Evolutionary conservation across 257 asterid species (phyloP).

Genomic region (Thymus mandschuricus): DNA sequence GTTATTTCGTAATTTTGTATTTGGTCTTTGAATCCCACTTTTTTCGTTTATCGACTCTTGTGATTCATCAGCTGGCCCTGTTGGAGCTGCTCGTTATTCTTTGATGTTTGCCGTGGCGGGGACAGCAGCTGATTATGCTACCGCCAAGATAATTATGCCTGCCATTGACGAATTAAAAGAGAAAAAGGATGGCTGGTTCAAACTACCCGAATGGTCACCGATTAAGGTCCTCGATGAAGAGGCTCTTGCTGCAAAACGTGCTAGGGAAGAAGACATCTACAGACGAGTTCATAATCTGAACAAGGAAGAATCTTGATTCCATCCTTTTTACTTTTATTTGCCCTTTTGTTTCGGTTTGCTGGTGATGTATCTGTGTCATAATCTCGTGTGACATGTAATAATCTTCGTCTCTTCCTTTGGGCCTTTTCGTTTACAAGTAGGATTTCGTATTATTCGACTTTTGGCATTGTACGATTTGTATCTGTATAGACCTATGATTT

Average conservation of each 20-base stretch:
- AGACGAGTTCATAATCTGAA: constrained; percentile 58
- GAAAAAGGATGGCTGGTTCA: constrained; percentile 56
- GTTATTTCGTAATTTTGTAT: background rate
- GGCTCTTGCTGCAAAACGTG: constrained; percentile 84
- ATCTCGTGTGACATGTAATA: constrained; percentile 1
- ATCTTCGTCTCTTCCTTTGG: background rate
- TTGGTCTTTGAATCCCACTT: background rate
- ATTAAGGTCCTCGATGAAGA: constrained; percentile 83
- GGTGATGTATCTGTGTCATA: background rate
- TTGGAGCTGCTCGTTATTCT: constrained; percentile 81
- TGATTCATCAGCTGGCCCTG: constrained; percentile 62
- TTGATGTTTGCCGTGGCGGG: constrained; percentile 79
- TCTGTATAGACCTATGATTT: too few species aligned
- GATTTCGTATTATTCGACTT: background rate
- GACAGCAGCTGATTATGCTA: constrained; percentile 74
- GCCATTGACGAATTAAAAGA: constrained; percentile 43
- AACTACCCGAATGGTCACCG: constrained; percentile 94
- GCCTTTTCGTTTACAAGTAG: background rate
- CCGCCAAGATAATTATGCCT: constrained; percentile 60
- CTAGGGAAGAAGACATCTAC: constrained; percentile 65
- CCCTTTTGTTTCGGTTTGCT: background rate
- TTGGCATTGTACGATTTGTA: too few species aligned
- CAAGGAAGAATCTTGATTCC: constrained; percentile 61
- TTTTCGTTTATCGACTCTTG: background rate
- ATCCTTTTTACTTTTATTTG: background rate